Conservation (phyloP, 106 monocot genomes). For the Apostasia shenzhenica region DNA sequence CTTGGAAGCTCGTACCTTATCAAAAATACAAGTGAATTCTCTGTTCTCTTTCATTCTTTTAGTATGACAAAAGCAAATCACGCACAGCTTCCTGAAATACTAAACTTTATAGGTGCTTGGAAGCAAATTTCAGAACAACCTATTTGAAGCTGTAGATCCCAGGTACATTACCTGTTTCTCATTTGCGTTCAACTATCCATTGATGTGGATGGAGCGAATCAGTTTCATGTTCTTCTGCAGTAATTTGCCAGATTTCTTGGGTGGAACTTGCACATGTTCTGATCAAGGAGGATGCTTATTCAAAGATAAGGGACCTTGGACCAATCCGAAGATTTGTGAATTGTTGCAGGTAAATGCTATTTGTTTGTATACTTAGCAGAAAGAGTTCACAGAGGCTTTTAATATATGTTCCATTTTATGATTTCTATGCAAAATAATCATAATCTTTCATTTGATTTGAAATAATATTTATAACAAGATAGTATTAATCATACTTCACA, state of each 20-base stretch:
- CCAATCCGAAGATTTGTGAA: conserved; percentile 24
- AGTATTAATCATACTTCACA: no score
- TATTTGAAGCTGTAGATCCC: conserved; percentile 48
- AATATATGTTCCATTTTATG: no score
- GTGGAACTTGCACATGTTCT: conserved; percentile 52
- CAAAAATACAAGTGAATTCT: conserved; percentile 46
- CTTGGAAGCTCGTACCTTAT: conserved; percentile 41
- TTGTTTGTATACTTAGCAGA: no score
- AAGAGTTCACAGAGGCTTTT: no score
- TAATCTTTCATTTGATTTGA: no score
- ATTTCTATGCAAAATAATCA: no score
- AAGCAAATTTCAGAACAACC: conserved; percentile 29
- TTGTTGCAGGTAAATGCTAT: no score
- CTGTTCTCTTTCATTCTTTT: neutral
- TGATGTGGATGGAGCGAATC: no score
- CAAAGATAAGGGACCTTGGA: conserved; percentile 72
- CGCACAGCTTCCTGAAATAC: neutral
- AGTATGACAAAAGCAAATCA: neutral
- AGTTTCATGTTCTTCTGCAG: conserved; percentile 18
- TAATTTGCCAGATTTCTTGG: conserved; percentile 60
- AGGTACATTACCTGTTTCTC: conserved; percentile 16
- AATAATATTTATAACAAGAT: no score
- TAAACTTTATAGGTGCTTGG: conserved; percentile 38
- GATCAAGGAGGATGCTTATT: conserved; percentile 41
- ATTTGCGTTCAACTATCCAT: no score